phyloP scores from a whole-genome alignment of 305 asterid genomes.

The Fraxinus ornus region DNA sequence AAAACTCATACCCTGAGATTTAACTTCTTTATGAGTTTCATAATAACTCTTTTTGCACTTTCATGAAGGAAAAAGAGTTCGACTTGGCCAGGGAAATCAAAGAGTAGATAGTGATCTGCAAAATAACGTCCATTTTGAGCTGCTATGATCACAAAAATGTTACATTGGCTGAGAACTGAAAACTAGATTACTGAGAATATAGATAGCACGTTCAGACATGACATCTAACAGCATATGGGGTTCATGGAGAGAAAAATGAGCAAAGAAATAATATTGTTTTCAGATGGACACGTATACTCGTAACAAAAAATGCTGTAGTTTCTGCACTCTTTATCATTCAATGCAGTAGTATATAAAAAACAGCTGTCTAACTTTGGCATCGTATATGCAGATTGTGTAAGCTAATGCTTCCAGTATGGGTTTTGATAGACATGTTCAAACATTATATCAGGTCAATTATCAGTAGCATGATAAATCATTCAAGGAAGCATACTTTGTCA shows the following conservation, averaged over 20 bases:
- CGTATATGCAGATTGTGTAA: not conserved
- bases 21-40: slow-evolving; percentile 80
- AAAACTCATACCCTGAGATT: slow-evolving; percentile 63
- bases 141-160: not conserved
- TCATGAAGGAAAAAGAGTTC: slow-evolving; percentile 91
- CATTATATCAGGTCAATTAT: not conserved
- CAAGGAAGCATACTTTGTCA: not conserved
- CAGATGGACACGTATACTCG: not conserved
- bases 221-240: not conserved
- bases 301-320: not conserved
- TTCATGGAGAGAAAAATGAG: slow-evolving; percentile 18
- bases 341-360: not conserved
- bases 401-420: not conserved
- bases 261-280: slow-evolving; percentile 15
- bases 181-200: not conserved
- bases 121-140: slow-evolving; percentile 15
- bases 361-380: not conserved
- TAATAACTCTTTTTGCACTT: slow-evolving; percentile 73
- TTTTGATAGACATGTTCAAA: not conserved
- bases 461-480: not conserved
- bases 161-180: not conserved
- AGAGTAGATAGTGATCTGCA: slow-evolving; percentile 95
- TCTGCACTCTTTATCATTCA: not conserved
- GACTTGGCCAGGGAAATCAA: slow-evolving; percentile 99
- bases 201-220: not conserved